phyloP scores from a whole-genome alignment of 257 asterid genomes.

The Solanum ahanhuiri region DNA sequence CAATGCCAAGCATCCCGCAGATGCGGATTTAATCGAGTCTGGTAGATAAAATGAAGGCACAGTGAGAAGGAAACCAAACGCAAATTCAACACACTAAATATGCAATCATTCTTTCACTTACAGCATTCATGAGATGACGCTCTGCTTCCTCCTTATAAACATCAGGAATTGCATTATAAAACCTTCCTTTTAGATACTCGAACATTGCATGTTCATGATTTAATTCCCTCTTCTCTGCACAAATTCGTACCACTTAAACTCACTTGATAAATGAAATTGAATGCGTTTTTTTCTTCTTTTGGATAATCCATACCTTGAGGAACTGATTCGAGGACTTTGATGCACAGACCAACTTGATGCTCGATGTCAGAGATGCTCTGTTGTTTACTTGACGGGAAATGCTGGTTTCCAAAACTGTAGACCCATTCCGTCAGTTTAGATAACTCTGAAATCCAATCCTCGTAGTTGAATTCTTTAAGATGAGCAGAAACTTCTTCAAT shows the following conservation, averaged over 20 bases:
- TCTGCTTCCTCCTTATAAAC: background rate
- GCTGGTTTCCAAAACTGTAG: too few species aligned
- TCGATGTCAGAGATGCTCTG: too few species aligned
- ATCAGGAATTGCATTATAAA: too few species aligned
- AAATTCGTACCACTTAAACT: background rate
- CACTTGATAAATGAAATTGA: background rate
- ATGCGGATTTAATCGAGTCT: background rate
- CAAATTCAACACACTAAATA: background rate
- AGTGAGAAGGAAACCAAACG: background rate
- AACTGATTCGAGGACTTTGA: too few species aligned
- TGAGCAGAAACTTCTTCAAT: background rate
- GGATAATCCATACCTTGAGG: too few species aligned
- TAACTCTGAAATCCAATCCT: background rate
- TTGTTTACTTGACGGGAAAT: too few species aligned
- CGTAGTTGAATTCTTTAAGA: background rate
- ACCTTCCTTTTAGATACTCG: background rate
- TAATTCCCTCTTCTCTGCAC: background rate
- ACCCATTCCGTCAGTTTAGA: too few species aligned
- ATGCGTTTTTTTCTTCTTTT: background rate
- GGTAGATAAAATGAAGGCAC: background rate
- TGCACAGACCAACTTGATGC: too few species aligned
- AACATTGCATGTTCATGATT: background rate
- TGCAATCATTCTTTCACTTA: background rate
- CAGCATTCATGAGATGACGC: rapidly evolving
- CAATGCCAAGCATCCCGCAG: background rate